phyloP scores from a whole-genome alignment of 1,284 basidiomycete genomes.

The Leucoagaricus sp. region DNA sequence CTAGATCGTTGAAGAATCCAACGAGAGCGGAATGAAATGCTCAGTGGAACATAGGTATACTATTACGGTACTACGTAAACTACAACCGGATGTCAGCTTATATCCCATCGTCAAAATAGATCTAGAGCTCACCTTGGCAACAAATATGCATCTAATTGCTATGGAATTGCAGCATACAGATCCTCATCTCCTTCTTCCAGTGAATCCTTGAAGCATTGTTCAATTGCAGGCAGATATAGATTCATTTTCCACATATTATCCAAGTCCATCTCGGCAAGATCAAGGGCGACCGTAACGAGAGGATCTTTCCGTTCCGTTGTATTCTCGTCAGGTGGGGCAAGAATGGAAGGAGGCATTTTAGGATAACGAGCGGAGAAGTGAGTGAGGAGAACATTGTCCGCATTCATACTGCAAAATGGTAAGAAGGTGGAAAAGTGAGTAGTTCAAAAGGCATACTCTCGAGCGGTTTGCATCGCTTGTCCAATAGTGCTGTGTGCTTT shows the following conservation, averaged over 20 bases:
- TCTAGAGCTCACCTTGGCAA: constrained; percentile 7
- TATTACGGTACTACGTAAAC: too few species aligned
- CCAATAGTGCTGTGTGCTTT: constrained; percentile 92
- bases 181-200: constrained; percentile 45
- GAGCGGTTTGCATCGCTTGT: constrained; percentile 82
- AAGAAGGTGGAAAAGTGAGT: not conserved
- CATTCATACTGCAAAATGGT: constrained; percentile 66
- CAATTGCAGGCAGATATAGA: constrained; percentile 72
- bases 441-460: constrained; percentile 45
- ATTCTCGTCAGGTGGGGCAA: constrained; percentile 15
- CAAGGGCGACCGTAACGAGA: constrained; percentile 76
- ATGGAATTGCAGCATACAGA: constrained; percentile 8
- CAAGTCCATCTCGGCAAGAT: constrained; percentile 73
- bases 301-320: constrained; percentile 35
- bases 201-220: constrained; percentile 63
- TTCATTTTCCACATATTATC: constrained; percentile 83
- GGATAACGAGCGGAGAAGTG: constrained; percentile 97
- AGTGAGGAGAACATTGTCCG: constrained; percentile 82
- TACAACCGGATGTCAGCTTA: too few species aligned
- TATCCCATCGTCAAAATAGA: too few species aligned
- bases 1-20: too few species aligned
- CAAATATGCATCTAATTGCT: not conserved
- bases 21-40: too few species aligned
- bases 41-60: too few species aligned
- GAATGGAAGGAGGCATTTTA: constrained; percentile 63